Evolutionary conservation across 108 stramenopile genomes (phyloP).

Genomic region (Cyclotella cryptica): DNA sequence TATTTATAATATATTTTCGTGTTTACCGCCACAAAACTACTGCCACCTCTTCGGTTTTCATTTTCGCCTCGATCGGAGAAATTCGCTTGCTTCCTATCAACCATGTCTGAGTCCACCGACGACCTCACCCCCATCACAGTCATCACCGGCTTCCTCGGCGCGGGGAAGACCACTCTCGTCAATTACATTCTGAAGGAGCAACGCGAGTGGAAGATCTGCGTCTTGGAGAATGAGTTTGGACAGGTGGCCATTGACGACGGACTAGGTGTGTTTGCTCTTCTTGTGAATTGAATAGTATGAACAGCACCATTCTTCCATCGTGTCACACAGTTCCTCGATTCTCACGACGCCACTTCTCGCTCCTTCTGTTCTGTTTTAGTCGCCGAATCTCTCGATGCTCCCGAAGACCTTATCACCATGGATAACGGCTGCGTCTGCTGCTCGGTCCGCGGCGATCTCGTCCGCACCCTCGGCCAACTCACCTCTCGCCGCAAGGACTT

Average conservation of each 20-base stretch:
- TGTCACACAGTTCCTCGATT: no score
- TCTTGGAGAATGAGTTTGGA: slow-evolving; percentile 99
- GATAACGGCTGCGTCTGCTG: slow-evolving; percentile 99
- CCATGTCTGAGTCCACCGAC: slow-evolving; percentile 55
- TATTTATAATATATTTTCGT: no score
- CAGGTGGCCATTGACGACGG: slow-evolving; percentile 96
- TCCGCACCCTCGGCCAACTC: slow-evolving; percentile 92
- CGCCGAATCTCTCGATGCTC: slow-evolving; percentile 89
- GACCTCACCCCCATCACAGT: slow-evolving; percentile 91
- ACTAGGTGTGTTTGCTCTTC: slow-evolving; percentile 68
- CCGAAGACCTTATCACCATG: slow-evolving; percentile 98
- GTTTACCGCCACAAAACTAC: no score
- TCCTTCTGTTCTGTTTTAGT: slow-evolving; percentile 45
- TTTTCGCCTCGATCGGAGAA: no score
- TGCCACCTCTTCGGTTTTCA: no score
- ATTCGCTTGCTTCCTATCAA: background rate
- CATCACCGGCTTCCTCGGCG: slow-evolving; percentile 93
- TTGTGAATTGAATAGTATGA: slow-evolving; percentile 4
- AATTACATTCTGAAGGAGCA: slow-evolving; percentile 99
- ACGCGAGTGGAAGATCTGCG: slow-evolving; percentile 93
- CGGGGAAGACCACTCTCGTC: slow-evolving; percentile 98
- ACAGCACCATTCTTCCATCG: background rate
- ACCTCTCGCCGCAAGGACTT: slow-evolving; percentile 90
- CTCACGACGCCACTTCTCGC: background rate
- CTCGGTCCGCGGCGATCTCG: slow-evolving; percentile 97